Evolutionary conservation across 2,329 filamentous ascomycete genomes (phyloP).

Genomic region (Arachnomyces sp.): DNA sequence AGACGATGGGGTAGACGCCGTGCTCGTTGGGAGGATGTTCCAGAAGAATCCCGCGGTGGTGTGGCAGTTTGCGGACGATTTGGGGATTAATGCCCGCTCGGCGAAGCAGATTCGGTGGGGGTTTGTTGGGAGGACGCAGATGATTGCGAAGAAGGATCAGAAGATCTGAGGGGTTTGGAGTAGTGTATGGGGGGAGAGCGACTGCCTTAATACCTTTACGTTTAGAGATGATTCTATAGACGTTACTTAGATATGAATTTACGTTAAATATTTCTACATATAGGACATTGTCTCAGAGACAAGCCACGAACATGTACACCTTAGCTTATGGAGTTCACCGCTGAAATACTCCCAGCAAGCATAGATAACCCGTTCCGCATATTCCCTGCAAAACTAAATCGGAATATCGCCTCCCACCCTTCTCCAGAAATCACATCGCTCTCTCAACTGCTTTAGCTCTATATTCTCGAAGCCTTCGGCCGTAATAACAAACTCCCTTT

Average conservation of each 20-base stretch:
- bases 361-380: too few species aligned
- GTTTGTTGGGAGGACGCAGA: conserved; percentile 36
- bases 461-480: conserved; percentile 38
- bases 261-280: conserved; percentile 4
- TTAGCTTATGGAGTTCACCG: too few species aligned
- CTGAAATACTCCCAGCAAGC: too few species aligned
- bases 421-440: conserved; percentile 49
- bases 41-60: conserved; percentile 75
- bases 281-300: conserved; percentile 6
- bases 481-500: conserved; percentile 43
- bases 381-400: conserved; percentile 24
- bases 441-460: conserved; percentile 31
- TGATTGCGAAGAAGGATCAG: too few species aligned
- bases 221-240: conserved; percentile 5
- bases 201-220: too few species aligned
- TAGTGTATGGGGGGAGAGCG: too few species aligned
- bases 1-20: conserved; percentile 52
- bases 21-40: conserved; percentile 66
- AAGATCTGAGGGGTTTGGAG: too few species aligned
- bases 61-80: conserved; percentile 61
- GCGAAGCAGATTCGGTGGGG: conserved; percentile 63
- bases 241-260: conserved; percentile 7
- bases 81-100: conserved; percentile 63
- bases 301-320: too few species aligned
- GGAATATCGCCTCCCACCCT: conserved; percentile 39